Conservation (phyloP, 2,329 filamentous ascomycete genomes). For the Phaeosphaeriaceae sp. region DNA sequence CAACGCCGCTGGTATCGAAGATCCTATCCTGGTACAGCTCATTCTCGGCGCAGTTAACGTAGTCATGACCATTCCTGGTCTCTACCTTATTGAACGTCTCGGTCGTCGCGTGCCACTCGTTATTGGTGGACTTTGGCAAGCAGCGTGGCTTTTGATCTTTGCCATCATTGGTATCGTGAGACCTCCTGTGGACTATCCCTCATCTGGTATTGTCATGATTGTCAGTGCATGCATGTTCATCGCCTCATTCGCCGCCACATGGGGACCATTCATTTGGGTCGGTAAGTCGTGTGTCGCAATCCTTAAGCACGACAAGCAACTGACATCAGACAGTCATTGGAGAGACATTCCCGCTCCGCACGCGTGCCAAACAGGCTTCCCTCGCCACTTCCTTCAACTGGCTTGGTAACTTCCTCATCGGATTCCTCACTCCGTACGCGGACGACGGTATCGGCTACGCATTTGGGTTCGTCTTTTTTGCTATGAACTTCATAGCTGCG, state of each 20-base stretch:
- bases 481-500: slow-evolving; percentile 41
- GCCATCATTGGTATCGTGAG: slow-evolving; percentile 50
- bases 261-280: slow-evolving; percentile 64
- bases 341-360: slow-evolving; percentile 42
- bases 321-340: slow-evolving; percentile 39
- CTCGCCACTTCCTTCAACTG: slow-evolving; percentile 44
- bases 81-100: slow-evolving; percentile 72
- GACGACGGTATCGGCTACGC: slow-evolving; percentile 42
- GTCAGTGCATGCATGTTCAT: slow-evolving; percentile 78
- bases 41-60: slow-evolving; percentile 69
- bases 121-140: slow-evolving; percentile 71
- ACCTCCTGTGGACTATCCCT: slow-evolving; percentile 40
- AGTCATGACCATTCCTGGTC: slow-evolving; percentile 68
- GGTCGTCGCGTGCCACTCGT: slow-evolving; percentile 74
- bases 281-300: not conserved
- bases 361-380: slow-evolving; percentile 44
- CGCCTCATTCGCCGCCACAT: slow-evolving; percentile 72
- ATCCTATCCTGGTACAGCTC: slow-evolving; percentile 60
- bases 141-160: slow-evolving; percentile 69
- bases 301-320: not conserved
- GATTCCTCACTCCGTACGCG: slow-evolving; percentile 44
- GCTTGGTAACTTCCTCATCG: slow-evolving; percentile 48
- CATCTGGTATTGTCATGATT: slow-evolving; percentile 72
- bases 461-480: slow-evolving; percentile 47
- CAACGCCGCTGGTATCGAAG: slow-evolving; percentile 67